Evolutionary conservation across 140 eudicot genomes (phyloP), one percentile per base, ranked within the genome.

Genomic region (Ambrosia hybrid): DNA sequence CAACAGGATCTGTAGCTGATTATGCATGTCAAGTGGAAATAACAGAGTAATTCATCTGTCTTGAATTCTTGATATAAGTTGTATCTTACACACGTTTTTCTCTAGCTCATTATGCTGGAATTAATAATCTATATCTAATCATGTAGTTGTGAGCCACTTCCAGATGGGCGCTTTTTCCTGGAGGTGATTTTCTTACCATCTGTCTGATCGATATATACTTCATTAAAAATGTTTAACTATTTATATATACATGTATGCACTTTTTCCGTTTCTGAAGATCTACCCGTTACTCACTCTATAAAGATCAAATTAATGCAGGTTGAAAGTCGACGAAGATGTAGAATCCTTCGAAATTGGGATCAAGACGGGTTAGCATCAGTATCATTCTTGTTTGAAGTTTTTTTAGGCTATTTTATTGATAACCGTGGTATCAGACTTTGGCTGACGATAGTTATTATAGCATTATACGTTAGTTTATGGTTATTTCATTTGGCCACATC

Each of bases 131-230:
- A 21, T n/a, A 70, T 16, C 17, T 57, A 48, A 73, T 80, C 57
- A 65, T 79, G 88, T 80, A 92, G 98, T 46, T 92, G 98, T 76
- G 98, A 92, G 79, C 98, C 98, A 80, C 95, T 89, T 80, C 90
- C 92, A 71, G 98, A 92, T 80, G 98, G 98, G 45, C 92, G 96
- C 13, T 89, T 89, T 82, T 92, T 83, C 79, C 76, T 92, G 13
- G 95, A 89, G 98, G 98, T 87, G 69, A 79, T 5, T 57, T 71
- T n/a, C 39, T 67, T 38, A 16, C 45, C 13, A 26, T 51, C 10
- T n/a, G 10, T 41, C 48, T 30, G 34, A 57, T 71, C 45, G 14
- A 57, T 41, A 21, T 21, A 21, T 21, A 21, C 26, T 21, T 21
- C 26, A 21, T 21, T 21, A 21, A 21, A 56, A 9, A 56, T 43